phyloP scores from a whole-genome alignment of 257 asterid genomes.

The Nicotiana benthamiana region DNA sequence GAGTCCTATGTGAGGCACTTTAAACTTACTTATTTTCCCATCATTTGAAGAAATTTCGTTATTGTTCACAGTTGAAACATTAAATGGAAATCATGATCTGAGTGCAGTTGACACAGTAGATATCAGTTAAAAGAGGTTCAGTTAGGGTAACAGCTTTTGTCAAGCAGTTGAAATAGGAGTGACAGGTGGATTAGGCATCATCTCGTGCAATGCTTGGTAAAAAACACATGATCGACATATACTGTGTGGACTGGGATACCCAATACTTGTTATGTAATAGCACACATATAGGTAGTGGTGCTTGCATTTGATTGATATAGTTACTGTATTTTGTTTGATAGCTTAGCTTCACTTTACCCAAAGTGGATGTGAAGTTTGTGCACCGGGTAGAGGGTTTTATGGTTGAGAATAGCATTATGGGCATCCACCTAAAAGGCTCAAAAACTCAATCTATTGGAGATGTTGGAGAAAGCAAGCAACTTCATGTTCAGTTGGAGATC shows the following conservation, averaged over 20 bases:
- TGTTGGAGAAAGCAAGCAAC: constrained; percentile 63
- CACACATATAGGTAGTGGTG: constrained; percentile 1
- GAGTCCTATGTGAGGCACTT: not conserved
- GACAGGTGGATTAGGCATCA: constrained; percentile 1
- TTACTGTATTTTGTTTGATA: constrained; percentile 20
- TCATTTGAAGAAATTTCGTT: not conserved
- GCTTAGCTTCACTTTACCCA: constrained; percentile 86
- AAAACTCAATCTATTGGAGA: constrained; percentile 71
- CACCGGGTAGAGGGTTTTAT: constrained; percentile 60
- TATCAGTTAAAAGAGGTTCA: not conserved
- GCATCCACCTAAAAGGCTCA: constrained; percentile 65
- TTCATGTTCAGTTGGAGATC: constrained; percentile 76
- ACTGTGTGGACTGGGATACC: not conserved
- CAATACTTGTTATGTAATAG: not conserved
- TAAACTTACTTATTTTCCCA: not conserved
- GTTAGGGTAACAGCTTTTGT: not conserved
- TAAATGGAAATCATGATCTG: not conserved
- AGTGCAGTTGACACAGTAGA: not conserved
- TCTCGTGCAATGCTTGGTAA: constrained; percentile 2
- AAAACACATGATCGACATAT: not conserved
- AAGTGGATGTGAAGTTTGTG: constrained; percentile 54
- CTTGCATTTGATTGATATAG: constrained; percentile 14
- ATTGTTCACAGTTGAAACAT: not conserved
- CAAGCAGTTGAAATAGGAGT: not conserved
- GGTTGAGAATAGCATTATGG: constrained; percentile 73